Evolutionary conservation across 768 basidiomycete genomes (phyloP), one percentile per base, ranked within the genome.

Genomic region (Boletus vermiculosoides): DNA sequence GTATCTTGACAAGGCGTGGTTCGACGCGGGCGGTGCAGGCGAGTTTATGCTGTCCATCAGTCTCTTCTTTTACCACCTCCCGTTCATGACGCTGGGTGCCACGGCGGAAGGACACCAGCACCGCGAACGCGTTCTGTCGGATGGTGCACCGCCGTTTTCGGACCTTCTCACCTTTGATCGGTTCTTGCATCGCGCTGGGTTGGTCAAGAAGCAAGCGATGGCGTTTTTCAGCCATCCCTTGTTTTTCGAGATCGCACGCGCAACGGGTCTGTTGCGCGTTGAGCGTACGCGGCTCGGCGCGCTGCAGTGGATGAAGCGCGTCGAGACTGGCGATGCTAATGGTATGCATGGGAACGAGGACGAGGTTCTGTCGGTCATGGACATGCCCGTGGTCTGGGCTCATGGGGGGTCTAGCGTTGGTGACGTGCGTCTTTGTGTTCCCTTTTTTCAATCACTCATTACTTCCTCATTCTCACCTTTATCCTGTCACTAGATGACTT

Each of bases 1-100:
- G 1, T 78, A 76, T 57, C 75, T 84, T 11, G 77, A 83, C 64
- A 58, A 65, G 22, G 56, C 72, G 5, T 84, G 83, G 83, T 73
- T 73, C 46, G 61, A 73, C 2, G 61, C 54, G 1, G 83, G 83
- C 0, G 84, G 84, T 6, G 65, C 65, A 0, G 67, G 64, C 8
- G 79, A 80, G 45, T 76, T 80, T n/a, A 68, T 71, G 41, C 52
- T 80, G 18, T 71, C 73, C 25, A 75, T 83, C 42, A 70, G 76
- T 25, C 77, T 76, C 52, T 82, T 76, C 57, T 71, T 64, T 37
- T 76, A 73, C 59, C 71, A 66, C 20, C 72, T 82, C 16, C 78
- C 81, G 0, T 80, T 77, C 59, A 79, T 82, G 71, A 82, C 83
- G 5, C 51, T 77, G 1, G 74, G 74, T 5, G 5, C 7, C 5